phyloP scores from a whole-genome alignment of 2,329 filamentous ascomycete species.

The Mycocentrospora acerina region DNA sequence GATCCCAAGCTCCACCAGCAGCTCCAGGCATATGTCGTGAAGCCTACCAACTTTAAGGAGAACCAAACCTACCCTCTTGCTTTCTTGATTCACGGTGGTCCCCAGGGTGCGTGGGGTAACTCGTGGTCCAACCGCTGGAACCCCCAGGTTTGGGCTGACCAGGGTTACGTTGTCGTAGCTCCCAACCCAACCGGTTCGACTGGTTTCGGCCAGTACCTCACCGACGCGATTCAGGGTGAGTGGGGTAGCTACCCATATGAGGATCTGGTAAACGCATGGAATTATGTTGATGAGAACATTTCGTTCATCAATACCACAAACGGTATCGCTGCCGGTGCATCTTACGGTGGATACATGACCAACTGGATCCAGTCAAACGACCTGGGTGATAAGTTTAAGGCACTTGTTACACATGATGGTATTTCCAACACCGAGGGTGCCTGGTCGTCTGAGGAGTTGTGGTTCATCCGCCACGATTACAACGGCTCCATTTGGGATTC shows the following conservation, averaged over 20 bases:
- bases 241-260: constrained; percentile 88
- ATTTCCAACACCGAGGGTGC: constrained; percentile 63
- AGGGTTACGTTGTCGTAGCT: constrained; percentile 79
- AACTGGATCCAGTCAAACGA: constrained; percentile 89
- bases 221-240: constrained; percentile 72
- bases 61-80: constrained; percentile 76
- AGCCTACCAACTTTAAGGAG: constrained; percentile 64
- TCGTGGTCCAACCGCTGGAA: constrained; percentile 85
- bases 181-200: constrained; percentile 84
- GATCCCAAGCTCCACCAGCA: constrained; percentile 55
- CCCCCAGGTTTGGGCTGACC: constrained; percentile 79
- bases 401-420: constrained; percentile 85
- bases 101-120: constrained; percentile 73
- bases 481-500: constrained; percentile 37
- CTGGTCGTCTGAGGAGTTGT: constrained; percentile 53
- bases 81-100: constrained; percentile 80
- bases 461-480: constrained; percentile 53
- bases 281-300: constrained; percentile 68
- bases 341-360: constrained; percentile 49
- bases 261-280: constrained; percentile 77
- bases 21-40: constrained; percentile 68
- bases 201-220: constrained; percentile 78
- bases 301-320: constrained; percentile 67
- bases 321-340: constrained; percentile 73
- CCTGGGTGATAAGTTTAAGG: constrained; percentile 81